Percentiles rank a stretch among this genome's conserved stretches.
Conservation (phyloP, 345 rosid genomes). For the Alliaria petiolata region DNA sequence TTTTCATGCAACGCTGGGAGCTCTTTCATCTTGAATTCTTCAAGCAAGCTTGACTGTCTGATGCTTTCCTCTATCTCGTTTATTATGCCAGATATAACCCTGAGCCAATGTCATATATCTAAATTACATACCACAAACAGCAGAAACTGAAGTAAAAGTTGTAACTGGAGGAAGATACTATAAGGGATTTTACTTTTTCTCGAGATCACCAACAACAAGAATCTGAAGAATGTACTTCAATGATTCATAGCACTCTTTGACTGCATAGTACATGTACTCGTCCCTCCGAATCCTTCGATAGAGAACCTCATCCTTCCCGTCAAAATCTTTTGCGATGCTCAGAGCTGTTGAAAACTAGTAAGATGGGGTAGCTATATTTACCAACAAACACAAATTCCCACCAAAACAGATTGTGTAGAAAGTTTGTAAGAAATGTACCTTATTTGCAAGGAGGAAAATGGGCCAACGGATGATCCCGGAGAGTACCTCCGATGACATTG, state of each 20-base stretch:
- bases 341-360: constrained; percentile 75
- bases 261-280: constrained; percentile 80
- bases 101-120: constrained; percentile 23
- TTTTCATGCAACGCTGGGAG: constrained; percentile 62
- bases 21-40: constrained; percentile 70
- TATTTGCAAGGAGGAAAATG: constrained; percentile 83
- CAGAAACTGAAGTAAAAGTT: neutral
- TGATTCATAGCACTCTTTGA: constrained; percentile 84
- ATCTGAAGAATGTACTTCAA: constrained; percentile 75
- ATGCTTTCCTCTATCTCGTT: constrained; percentile 77
- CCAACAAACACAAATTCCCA: constrained; percentile 20
- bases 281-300: constrained; percentile 70
- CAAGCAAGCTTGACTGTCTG: constrained; percentile 53
- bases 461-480: constrained; percentile 82
- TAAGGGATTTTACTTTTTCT: constrained; percentile 56
- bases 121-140: constrained; percentile 3
- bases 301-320: constrained; percentile 62
- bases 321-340: constrained; percentile 79
- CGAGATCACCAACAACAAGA: constrained; percentile 74
- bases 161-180: neutral
- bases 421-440: constrained; percentile 41
- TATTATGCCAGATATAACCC: constrained; percentile 56
- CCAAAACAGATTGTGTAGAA: neutral
- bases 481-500: constrained; percentile 61
- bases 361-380: constrained; percentile 35